Conservation (phyloP, 306 rosid genomes). For the Ceratonia siliqua region DNA sequence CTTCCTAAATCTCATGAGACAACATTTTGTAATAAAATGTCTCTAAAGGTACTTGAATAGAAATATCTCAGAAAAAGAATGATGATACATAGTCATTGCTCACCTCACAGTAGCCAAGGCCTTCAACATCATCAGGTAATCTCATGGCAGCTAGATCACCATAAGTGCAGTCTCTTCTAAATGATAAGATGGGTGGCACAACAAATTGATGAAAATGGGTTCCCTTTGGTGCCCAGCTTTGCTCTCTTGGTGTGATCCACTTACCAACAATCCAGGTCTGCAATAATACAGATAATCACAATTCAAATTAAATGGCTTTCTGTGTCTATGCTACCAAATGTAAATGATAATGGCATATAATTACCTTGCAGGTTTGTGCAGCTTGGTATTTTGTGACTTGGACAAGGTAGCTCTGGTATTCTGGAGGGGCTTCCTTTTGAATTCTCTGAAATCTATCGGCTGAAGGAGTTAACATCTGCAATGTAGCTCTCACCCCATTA, state of each 20-base stretch:
- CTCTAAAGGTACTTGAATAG: too few species aligned
- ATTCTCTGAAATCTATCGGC: conserved; percentile 81
- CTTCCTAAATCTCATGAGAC: too few species aligned
- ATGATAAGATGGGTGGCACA: conserved; percentile 82
- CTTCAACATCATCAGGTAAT: conserved; percentile 78
- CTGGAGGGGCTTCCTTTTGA: conserved; percentile 86
- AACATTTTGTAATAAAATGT: too few species aligned
- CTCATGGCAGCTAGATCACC: conserved; percentile 98
- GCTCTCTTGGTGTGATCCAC: conserved; percentile 92
- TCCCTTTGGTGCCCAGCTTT: conserved; percentile 90
- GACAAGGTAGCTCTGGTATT: conserved; percentile 77
- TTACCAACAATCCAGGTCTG: conserved; percentile 98
- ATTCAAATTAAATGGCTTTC: background rate
- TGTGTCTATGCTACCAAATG: background rate
- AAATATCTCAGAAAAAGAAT: background rate
- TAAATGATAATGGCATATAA: background rate
- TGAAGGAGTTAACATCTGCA: conserved; percentile 90
- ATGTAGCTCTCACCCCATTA: conserved; percentile 3
- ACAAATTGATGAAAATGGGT: conserved; percentile 97
- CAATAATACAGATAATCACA: background rate
- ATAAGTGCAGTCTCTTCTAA: conserved; percentile 88
- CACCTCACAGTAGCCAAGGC: conserved; percentile 91
- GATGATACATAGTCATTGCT: background rate
- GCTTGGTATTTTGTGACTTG: conserved; percentile 95
- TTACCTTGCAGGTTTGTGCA: conserved; percentile 84